Percentiles rank a stretch among this genome's conserved stretches.
These are phyloP conservation scores for Paraphoma sp. DNA, from an alignment of 2,329 filamentous ascomycete genomes.

Conservation along the genomic window DNA sequence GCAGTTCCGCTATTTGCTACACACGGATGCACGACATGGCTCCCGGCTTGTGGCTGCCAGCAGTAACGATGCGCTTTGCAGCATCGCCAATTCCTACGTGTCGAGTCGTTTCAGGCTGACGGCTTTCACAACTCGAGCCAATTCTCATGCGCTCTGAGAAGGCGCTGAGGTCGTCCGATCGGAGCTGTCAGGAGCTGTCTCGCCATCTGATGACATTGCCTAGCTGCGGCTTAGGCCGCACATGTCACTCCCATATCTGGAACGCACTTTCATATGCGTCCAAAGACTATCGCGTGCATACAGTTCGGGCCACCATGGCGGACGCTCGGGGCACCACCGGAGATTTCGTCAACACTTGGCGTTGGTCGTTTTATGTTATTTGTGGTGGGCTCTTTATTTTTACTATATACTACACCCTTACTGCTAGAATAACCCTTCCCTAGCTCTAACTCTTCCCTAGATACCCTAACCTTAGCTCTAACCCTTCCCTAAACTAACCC, in stretches of 20 bases:
- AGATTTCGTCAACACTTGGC: too few species aligned
- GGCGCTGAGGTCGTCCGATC: neutral
- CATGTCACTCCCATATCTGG: neutral
- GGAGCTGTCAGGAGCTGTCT: neutral
- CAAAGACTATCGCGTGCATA: neutral
- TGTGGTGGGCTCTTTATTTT: too few species aligned
- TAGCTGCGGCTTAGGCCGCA: neutral
- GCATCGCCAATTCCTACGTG: neutral
- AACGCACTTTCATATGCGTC: neutral
- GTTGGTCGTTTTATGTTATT: too few species aligned
- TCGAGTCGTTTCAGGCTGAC: neutral
- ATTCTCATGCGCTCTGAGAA: neutral
- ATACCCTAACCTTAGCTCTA: too few species aligned
- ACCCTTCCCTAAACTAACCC: too few species aligned
- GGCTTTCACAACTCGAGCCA: neutral
- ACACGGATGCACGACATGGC: slow-evolving; percentile 15
- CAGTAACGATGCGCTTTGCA: neutral
- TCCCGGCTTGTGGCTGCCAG: slow-evolving; percentile 9
- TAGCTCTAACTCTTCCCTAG: too few species aligned
- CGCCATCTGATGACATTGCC: neutral
- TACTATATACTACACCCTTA: too few species aligned
- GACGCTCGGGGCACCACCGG: too few species aligned
- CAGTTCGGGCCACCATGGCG: too few species aligned
- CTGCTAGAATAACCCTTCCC: too few species aligned
- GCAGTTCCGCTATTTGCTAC: slow-evolving; percentile 13